Evolutionary conservation across 192 early-diverging fungal species (phyloP).

Genomic region (Gigaspora rosea): DNA sequence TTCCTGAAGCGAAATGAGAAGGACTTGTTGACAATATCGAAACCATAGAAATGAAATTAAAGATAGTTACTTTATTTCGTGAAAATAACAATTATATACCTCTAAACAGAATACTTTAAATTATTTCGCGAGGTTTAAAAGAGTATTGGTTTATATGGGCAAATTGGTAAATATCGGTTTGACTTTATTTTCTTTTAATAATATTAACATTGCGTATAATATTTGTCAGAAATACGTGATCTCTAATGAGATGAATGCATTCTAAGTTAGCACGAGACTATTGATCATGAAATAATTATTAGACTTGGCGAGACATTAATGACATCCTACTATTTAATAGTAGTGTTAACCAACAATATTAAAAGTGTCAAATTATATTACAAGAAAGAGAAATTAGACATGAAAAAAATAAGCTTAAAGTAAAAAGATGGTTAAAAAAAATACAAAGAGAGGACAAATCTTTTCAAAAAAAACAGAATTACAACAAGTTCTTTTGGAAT

Average conservation of each 20-base stretch:
- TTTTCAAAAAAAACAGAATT: no score
- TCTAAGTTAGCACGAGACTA: background rate
- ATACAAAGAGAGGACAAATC: no score
- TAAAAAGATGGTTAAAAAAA: no score
- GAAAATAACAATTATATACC: slow-evolving; percentile 13
- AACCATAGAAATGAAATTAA: slow-evolving; percentile 11
- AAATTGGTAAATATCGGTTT: slow-evolving; percentile 16
- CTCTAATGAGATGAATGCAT: background rate
- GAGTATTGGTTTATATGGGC: slow-evolving; percentile 6
- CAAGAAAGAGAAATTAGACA: no score
- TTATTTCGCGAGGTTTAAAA: background rate
- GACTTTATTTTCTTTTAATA: background rate
- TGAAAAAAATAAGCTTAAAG: no score
- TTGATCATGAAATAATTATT: background rate
- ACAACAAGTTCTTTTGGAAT: no score
- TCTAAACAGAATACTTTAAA: background rate
- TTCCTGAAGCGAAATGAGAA: background rate
- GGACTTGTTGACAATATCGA: background rate
- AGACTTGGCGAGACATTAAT: background rate
- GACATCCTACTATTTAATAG: background rate
- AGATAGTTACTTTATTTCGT: slow-evolving; percentile 16
- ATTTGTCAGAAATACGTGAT: background rate
- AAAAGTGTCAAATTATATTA: no score
- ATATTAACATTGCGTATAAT: background rate
- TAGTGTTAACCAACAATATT: no score